Evolutionary conservation across 1,284 basidiomycete species (phyloP).

Genomic region (Lentinula novae-zelandiae): DNA sequence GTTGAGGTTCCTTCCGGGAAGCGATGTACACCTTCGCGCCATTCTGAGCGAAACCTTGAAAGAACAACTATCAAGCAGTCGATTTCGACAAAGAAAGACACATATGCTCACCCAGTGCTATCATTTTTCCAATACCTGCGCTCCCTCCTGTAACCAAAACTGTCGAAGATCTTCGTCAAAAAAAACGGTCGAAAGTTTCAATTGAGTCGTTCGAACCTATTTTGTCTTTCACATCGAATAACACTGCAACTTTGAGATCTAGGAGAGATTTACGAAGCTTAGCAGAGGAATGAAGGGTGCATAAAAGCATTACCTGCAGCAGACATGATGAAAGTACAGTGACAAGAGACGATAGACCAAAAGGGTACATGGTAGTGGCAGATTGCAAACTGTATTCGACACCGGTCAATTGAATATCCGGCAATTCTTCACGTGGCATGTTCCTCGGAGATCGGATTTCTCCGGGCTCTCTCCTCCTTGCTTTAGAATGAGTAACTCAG

Average conservation of each 20-base stretch:
- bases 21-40: conserved; percentile 87
- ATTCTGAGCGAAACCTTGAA: conserved; percentile 64
- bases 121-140: conserved; percentile 78
- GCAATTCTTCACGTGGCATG: too few species aligned
- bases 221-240: conserved; percentile 77
- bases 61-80: background rate
- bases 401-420: too few species aligned
- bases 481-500: too few species aligned
- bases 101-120: conserved; percentile 48
- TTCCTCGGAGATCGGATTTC: too few species aligned
- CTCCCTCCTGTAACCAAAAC: conserved; percentile 81
- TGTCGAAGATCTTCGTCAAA: conserved; percentile 22
- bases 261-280: background rate
- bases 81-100: background rate
- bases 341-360: background rate
- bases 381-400: background rate
- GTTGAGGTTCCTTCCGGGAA: conserved; percentile 72
- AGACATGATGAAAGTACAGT: background rate
- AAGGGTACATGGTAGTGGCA: background rate
- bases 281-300: background rate
- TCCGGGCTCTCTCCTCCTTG: too few species aligned
- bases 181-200: background rate
- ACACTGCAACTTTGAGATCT: conserved; percentile 58
- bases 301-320: background rate
- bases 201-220: conserved; percentile 49